Evolutionary conservation across 371 early-diverging fungal species (phyloP), one percentile per base, ranked within the genome.

Genomic region (Haplosporangium sp.): DNA sequence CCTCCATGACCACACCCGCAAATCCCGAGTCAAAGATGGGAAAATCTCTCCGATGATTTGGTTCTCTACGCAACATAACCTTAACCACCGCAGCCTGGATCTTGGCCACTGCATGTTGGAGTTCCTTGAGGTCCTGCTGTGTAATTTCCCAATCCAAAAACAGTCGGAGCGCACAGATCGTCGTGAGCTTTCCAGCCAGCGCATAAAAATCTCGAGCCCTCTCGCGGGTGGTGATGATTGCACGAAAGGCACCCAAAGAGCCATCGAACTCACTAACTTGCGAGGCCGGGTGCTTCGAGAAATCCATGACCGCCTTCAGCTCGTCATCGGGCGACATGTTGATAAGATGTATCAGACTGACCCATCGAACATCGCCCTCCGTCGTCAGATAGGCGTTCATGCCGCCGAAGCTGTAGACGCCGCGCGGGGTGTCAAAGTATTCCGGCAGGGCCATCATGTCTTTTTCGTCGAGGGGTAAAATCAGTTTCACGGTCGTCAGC

Each of bases 81-180:
- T 53, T 48, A 48, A 75, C 59, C 18, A 46, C 64, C 5, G 69
- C 64, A 1, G 70, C 65, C 5, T 60, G 38, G 43, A 75, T 50
- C 18, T 55, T 60, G 20, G 61, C 29, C 2, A 69, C 42, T 14
- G 75, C 75, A 21, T 64, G 53, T 2, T 56, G 57, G 36, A 75
- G 58, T 16, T 61, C 57, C 36, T 55, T 50, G 50, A 65, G 62
- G 13, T 75, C 75, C 50, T 60, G 66, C 2, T 13, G 50, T 13
- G 69, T 62, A 12, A 75, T 45, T 5, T 75, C 66, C 75, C 75
- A 75, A 42, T 75, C 69, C 50, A 75, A 29, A 11, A 64, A 56
- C 12, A 75, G 40, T 10, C 65, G 55, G 18, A 75, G n/a, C 20
- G 59, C 58, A 6, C 64, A 61, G 0, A 61, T 50, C 10, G 57